Percentiles rank a stretch among this genome's conserved stretches.
Conservation (phyloP, 495 filamentous ascomycete species). For the Barbatosphaeria neglecta region DNA sequence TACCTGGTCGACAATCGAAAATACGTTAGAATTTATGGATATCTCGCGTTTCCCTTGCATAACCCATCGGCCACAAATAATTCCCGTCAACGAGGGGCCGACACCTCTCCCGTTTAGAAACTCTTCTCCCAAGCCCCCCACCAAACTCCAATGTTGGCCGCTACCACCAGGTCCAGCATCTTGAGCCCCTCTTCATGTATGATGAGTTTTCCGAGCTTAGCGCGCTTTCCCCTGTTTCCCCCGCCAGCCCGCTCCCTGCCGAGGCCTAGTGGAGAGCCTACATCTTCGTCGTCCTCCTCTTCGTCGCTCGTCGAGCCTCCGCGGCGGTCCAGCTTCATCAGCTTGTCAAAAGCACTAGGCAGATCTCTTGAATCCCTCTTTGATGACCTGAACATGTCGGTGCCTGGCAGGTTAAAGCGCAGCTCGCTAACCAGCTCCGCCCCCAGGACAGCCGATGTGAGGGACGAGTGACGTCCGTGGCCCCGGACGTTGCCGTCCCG, state of each 20-base stretch:
- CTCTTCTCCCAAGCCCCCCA: conserved; percentile 74
- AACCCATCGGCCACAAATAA: neutral
- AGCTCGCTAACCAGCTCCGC: conserved; percentile 65
- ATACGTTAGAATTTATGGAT: too few species aligned
- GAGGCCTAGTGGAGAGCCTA: conserved; percentile 53
- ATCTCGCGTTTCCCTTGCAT: too few species aligned
- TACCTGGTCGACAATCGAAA: neutral
- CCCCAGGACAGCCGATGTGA: conserved; percentile 13
- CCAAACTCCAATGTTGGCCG: conserved; percentile 84
- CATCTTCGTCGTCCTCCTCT: conserved; percentile 18
- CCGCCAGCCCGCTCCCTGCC: conserved; percentile 71
- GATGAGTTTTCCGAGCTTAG: conserved; percentile 87
- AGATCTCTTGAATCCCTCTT: conserved; percentile 13
- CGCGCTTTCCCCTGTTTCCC: conserved; percentile 70
- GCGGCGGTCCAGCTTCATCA: conserved; percentile 9
- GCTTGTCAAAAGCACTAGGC: conserved; percentile 26
- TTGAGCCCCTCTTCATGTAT: conserved; percentile 84
- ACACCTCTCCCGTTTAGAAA: neutral
- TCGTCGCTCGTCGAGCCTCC: conserved; percentile 11
- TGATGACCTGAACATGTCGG: conserved; percentile 14
- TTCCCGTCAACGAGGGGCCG: neutral
- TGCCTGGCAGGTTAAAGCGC: conserved; percentile 70
- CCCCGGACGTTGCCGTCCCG: conserved; percentile 19
- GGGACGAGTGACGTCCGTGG: conserved; percentile 12
- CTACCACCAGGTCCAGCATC: conserved; percentile 89